phyloP scores from a whole-genome alignment of 2,329 filamentous ascomycete species.

The Lachnellula suecica region DNA sequence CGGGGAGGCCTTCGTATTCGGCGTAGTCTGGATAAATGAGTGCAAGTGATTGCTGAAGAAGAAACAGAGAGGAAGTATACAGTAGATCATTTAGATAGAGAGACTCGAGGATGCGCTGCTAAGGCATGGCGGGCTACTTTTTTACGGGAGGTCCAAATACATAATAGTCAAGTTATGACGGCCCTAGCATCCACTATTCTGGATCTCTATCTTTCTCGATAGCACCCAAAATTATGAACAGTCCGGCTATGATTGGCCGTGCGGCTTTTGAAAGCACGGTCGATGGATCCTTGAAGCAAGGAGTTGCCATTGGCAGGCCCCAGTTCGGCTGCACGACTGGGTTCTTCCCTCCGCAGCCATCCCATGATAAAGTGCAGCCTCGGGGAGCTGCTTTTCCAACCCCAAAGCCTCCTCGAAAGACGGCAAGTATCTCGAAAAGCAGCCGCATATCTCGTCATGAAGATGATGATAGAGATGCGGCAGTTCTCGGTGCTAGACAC shows the following conservation, averaged over 20 bases:
- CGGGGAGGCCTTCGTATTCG: neutral
- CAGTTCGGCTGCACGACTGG: neutral
- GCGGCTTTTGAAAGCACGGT: neutral
- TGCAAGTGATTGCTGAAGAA: neutral
- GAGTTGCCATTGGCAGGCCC: neutral
- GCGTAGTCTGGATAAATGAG: neutral
- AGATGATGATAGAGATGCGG: neutral
- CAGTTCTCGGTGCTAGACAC: too few relatives aligned
- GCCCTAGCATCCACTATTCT: too few relatives aligned
- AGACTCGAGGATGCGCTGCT: too few relatives aligned
- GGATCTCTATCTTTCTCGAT: too few relatives aligned
- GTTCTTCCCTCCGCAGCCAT: neutral
- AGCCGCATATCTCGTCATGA: neutral
- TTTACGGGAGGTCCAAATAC: neutral
- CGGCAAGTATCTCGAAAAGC: neutral
- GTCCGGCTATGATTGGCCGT: neutral
- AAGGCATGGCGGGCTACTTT: neutral
- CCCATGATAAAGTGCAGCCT: too few relatives aligned
- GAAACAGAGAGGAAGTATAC: too few relatives aligned
- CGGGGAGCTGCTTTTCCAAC: neutral
- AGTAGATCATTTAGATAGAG: too few relatives aligned
- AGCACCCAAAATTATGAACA: neutral
- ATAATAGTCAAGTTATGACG: too few relatives aligned
- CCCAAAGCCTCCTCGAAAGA: neutral
- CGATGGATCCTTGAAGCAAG: neutral